phyloP scores from a whole-genome alignment of 306 rosid species.

The Herpetospermum pedunculosum region DNA sequence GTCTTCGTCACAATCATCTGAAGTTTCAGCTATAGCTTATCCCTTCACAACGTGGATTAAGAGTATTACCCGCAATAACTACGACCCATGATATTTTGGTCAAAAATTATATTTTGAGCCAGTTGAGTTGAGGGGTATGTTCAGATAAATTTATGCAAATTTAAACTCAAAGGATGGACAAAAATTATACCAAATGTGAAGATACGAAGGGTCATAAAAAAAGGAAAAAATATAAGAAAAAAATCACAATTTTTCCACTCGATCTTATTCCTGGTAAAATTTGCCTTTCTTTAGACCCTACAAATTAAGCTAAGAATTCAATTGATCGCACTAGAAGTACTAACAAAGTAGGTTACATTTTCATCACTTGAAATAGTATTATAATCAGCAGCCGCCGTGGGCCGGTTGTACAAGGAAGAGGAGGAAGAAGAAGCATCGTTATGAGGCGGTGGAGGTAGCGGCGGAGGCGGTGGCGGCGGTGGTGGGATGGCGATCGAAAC shows the following conservation, averaged over 20 bases:
- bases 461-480: neutral
- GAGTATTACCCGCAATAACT: too few species aligned
- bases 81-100: too few species aligned
- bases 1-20: too few species aligned
- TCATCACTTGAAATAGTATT: neutral
- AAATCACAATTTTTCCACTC: neutral
- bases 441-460: neutral
- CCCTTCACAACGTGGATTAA: too few species aligned
- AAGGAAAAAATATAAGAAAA: neutral
- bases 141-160: too few species aligned
- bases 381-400: neutral
- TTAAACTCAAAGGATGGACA: too few species aligned
- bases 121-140: too few species aligned
- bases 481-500: neutral
- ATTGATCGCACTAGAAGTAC: conserved; percentile 1
- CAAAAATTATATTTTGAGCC: too few species aligned
- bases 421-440: neutral
- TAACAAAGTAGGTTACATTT: neutral
- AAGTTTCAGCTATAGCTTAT: too few species aligned
- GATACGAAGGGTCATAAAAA: too few species aligned
- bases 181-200: too few species aligned
- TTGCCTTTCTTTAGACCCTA: neutral
- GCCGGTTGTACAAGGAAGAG: neutral
- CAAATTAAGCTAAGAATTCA: neutral
- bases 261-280: neutral